Percentiles rank a stretch among this genome's conserved stretches.
Conservation (phyloP, 2,329 filamentous ascomycete genomes). For the Pseudomassariella vexata region DNA sequence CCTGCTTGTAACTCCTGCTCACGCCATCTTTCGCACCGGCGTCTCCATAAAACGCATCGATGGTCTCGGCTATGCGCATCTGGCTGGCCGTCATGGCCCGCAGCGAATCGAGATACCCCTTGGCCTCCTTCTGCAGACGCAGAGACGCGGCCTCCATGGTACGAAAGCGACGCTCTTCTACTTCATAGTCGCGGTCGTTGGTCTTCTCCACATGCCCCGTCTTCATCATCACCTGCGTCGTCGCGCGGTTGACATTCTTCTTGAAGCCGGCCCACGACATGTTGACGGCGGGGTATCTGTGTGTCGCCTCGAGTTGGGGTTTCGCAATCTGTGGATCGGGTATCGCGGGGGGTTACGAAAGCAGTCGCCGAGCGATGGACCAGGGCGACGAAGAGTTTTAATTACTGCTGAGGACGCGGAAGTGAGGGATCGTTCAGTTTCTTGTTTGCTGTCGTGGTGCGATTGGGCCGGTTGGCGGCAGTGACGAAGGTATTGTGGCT, state of each 20-base stretch:
- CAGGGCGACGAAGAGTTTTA: too few species aligned
- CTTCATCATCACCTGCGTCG: constrained; percentile 99
- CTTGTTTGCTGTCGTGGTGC: too few species aligned
- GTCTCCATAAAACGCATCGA: constrained; percentile 98
- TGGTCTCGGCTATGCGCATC: constrained; percentile 98
- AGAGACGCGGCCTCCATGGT: constrained; percentile 95
- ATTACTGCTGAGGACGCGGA: too few species aligned
- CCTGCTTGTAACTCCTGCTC: constrained; percentile 95
- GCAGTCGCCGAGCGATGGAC: too few species aligned
- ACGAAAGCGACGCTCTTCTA: constrained; percentile 92
- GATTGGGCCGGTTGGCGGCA: too few species aligned
- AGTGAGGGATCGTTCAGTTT: too few species aligned
- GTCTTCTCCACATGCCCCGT: constrained; percentile 98
- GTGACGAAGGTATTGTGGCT: too few species aligned
- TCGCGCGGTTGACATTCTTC: constrained; percentile 97
- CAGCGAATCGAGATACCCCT: constrained; percentile 93
- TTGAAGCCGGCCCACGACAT: constrained; percentile 82
- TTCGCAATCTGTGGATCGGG: too few species aligned
- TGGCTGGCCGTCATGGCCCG: constrained; percentile 98
- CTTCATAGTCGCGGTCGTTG: constrained; percentile 97
- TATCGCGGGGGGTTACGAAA: too few species aligned
- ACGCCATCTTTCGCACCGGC: constrained; percentile 92
- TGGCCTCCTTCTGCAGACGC: constrained; percentile 93
- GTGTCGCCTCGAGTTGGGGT: too few species aligned
- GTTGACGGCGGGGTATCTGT: constrained; percentile 22